These are phyloP conservation scores for Plasmodium gonderi DNA, from an alignment of 169 alveolate genomes.

Conservation along the genomic window DNA sequence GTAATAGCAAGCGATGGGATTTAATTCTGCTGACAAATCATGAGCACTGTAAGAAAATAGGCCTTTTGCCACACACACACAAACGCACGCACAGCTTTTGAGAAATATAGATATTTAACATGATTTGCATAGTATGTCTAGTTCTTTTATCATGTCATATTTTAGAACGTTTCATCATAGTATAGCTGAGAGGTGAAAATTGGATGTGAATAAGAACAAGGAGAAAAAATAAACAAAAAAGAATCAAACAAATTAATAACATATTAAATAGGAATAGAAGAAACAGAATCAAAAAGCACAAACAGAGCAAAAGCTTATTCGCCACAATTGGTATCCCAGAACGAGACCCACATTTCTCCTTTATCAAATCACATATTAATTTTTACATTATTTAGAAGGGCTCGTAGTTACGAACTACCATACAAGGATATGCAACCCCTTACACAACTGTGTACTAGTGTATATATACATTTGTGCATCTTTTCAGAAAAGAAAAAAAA, in stretches of 20 bases:
- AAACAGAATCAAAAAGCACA: background rate
- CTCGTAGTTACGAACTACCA: too few species aligned
- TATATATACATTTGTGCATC: too few species aligned
- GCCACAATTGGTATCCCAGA: background rate
- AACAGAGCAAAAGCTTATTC: background rate
- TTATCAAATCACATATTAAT: background rate
- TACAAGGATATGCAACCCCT: background rate
- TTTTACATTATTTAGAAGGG: too few species aligned
- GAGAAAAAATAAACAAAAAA: background rate
- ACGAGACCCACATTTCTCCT: background rate
- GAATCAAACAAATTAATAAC: too few species aligned
- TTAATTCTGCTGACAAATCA: too few species aligned
- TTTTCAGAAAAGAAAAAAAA: too few species aligned
- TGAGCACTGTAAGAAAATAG: too few species aligned
- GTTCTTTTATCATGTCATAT: background rate
- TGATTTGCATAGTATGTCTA: background rate
- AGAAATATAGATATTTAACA: background rate
- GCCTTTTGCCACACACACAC: too few species aligned
- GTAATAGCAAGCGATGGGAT: background rate
- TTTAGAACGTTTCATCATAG: background rate
- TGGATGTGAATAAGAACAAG: background rate
- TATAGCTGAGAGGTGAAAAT: background rate
- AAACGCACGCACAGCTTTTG: too few species aligned
- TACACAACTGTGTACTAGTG: too few species aligned
- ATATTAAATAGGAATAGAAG: background rate